A percentile compares a stretch with the other conserved stretches of the same genome.
These are phyloP conservation scores for Apiospora sp. DNA, from an alignment of 2,329 filamentous ascomycete species.

Conservation along the genomic window DNA sequence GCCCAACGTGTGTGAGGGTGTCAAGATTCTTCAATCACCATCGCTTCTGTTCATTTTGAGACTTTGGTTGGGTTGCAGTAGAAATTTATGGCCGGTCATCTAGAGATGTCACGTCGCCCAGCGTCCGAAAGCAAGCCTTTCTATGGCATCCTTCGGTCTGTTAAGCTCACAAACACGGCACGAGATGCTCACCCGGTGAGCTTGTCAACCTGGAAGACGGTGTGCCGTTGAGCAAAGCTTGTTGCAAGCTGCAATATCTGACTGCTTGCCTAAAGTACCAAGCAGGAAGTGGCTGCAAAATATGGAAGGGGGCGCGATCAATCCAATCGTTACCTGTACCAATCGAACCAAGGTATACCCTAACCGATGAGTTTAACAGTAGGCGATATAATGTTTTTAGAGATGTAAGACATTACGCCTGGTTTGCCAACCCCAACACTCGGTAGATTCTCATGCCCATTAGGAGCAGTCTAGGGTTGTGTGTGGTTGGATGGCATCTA, in stretches of 20 bases:
- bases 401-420: neutral
- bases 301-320: neutral
- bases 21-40: neutral
- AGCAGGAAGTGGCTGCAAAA: neutral
- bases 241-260: neutral
- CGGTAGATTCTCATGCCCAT: neutral
- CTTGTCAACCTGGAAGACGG: neutral
- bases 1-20: constrained; percentile 43
- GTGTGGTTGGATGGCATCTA: neutral
- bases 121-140: neutral
- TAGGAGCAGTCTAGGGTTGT: neutral
- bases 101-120: neutral
- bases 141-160: neutral
- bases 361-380: neutral
- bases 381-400: neutral
- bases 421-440: neutral
- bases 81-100: neutral
- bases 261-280: neutral
- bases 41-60: neutral
- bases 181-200: neutral
- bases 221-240: neutral
- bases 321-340: neutral
- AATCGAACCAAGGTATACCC: neutral
- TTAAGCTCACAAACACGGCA: neutral
- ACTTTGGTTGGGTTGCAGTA: neutral